Percentiles rank a stretch among this genome's conserved stretches.
Conservation (phyloP, 257 asterid genomes). For the Nicotiana attenuata region DNA sequence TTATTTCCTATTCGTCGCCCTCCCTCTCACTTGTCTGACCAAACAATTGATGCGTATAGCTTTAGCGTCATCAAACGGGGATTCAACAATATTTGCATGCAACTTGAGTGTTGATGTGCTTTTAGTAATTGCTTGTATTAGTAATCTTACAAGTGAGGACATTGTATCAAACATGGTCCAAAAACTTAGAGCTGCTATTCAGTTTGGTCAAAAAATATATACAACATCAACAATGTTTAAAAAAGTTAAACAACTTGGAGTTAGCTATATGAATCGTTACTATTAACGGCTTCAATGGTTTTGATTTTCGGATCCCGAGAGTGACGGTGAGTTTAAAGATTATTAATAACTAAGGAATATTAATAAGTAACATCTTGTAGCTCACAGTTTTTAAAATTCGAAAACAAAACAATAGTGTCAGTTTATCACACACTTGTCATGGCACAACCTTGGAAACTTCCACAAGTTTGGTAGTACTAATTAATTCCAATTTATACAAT, state of each 20-base stretch:
- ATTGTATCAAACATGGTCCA: too few relatives aligned
- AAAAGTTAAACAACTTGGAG: neutral
- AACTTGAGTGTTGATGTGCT: too few relatives aligned
- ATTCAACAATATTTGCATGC: too few relatives aligned
- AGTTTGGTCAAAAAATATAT: neutral
- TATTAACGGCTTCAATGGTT: too few relatives aligned
- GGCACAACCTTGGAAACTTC: too few relatives aligned
- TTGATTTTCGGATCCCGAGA: too few relatives aligned
- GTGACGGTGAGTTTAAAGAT: neutral
- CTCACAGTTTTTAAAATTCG: neutral
- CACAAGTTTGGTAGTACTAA: too few relatives aligned
- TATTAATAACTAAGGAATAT: neutral
- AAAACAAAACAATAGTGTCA: neutral
- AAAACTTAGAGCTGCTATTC: too few relatives aligned
- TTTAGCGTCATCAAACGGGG: too few relatives aligned
- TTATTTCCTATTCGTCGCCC: neutral
- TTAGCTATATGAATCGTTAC: neutral
- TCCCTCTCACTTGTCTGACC: neutral
- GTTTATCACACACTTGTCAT: neutral
- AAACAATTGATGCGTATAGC: neutral
- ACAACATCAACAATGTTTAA: neutral
- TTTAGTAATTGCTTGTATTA: too few relatives aligned
- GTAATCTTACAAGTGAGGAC: too few relatives aligned
- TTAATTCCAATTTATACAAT: too few relatives aligned
- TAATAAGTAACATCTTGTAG: neutral